These are phyloP conservation scores for Lignosus rhinocerotis DNA, from an alignment of 1,284 basidiomycete species.

Conservation along the genomic window DNA sequence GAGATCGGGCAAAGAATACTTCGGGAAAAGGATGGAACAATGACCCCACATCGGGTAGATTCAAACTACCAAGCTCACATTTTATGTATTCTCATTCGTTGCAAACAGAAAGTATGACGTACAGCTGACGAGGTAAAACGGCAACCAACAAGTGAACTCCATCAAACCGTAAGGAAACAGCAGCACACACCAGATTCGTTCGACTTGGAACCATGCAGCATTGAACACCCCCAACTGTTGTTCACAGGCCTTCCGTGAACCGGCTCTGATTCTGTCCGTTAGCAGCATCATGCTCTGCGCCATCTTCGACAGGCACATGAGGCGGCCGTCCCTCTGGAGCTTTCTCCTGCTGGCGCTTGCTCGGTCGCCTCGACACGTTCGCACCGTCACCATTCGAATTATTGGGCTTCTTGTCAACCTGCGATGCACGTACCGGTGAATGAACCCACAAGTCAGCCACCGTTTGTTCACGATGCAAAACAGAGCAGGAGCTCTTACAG, in stretches of 20 bases:
- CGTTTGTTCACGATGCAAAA: not conserved
- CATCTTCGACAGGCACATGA: conserved; percentile 33
- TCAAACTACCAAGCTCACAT: too few relatives aligned
- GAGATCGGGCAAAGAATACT: too few relatives aligned
- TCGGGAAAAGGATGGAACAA: too few relatives aligned
- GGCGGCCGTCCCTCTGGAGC: conserved; percentile 57
- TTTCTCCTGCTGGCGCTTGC: conserved; percentile 69
- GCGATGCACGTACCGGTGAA: not conserved
- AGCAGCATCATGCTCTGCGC: conserved; percentile 19
- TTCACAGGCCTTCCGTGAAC: conserved; percentile 37
- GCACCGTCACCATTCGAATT: conserved; percentile 28
- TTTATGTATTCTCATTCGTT: too few relatives aligned
- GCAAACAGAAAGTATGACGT: too few relatives aligned
- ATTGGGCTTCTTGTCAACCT: conserved; percentile 35
- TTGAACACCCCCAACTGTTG: not conserved
- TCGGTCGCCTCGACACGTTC: conserved; percentile 45
- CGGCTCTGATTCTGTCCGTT: conserved; percentile 44
- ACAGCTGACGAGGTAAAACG: not conserved
- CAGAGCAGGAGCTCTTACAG: conserved; percentile 48
- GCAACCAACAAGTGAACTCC: not conserved
- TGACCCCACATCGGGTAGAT: too few relatives aligned
- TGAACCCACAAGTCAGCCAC: not conserved
- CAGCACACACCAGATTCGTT: not conserved
- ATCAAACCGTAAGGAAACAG: not conserved
- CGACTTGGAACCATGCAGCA: not conserved